These are phyloP conservation scores for Terana coerulea DNA, from an alignment of 768 basidiomycete genomes.

Conservation along the genomic window DNA sequence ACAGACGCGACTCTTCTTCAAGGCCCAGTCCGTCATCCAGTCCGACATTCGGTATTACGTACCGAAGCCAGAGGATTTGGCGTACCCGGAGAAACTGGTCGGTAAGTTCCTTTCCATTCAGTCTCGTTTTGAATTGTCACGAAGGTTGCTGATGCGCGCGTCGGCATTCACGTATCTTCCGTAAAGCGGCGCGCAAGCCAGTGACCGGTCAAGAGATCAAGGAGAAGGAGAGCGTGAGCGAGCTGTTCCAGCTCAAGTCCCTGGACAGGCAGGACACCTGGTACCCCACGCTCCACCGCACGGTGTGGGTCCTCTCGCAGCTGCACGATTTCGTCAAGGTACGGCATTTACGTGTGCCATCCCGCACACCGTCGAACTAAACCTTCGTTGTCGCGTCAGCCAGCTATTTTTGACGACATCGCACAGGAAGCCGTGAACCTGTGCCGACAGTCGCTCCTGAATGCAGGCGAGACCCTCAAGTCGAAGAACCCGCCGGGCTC, in stretches of 20 bases:
- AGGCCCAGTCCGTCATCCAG: conserved; percentile 90
- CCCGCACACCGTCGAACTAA: background rate
- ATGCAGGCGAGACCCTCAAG: conserved; percentile 65
- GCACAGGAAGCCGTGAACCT: conserved; percentile 83
- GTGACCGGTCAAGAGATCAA: conserved; percentile 40
- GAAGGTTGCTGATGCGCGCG: background rate
- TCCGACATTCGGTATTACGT: conserved; percentile 82
- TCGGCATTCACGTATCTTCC: background rate
- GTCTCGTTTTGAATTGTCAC: conserved; percentile 4
- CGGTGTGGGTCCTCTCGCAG: conserved; percentile 88
- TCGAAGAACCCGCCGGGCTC: conserved; percentile 40
- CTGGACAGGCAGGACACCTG: conserved; percentile 78
- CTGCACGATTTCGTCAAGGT: conserved; percentile 93
- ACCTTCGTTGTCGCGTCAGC: conserved; percentile 40
- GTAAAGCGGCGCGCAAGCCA: conserved; percentile 43
- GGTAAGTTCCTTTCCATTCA: conserved; percentile 39
- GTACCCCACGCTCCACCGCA: conserved; percentile 88
- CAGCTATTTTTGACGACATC: conserved; percentile 95
- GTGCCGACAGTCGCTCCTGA: conserved; percentile 76
- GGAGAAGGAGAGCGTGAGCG: conserved; percentile 69
- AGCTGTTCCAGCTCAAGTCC: conserved; percentile 66
- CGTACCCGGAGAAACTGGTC: conserved; percentile 80
- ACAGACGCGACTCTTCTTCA: conserved; percentile 93
- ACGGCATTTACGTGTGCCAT: conserved; percentile 22
- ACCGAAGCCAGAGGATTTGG: conserved; percentile 74